phyloP scores from a whole-genome alignment of 441 rosid species.

The Euphorbia corollata region DNA sequence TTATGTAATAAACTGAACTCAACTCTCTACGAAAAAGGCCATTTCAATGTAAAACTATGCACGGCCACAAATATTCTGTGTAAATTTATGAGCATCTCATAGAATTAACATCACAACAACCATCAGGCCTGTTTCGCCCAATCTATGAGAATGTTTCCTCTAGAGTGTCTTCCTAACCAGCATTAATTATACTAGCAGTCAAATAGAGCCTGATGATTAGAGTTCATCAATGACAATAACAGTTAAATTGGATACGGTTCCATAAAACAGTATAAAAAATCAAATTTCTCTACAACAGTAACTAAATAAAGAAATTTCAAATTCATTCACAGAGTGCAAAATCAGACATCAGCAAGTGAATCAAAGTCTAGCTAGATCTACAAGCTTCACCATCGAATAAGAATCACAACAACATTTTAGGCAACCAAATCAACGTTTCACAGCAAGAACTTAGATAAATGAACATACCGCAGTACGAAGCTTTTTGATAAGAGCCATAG shows the following conservation, averaged over 20 bases:
- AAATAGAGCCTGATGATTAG: neutral
- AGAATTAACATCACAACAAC: neutral
- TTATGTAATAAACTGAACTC: no score
- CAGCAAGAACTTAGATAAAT: neutral
- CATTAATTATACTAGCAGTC: neutral
- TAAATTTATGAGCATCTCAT: neutral
- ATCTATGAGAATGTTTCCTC: neutral
- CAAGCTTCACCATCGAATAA: neutral
- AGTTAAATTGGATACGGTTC: no score
- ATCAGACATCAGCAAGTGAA: neutral
- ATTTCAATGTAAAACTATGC: neutral
- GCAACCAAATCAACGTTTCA: neutral
- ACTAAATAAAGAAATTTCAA: neutral
- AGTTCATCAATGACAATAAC: neutral
- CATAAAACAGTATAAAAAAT: neutral
- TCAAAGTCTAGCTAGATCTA: neutral
- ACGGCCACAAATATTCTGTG: neutral
- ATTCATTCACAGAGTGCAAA: neutral
- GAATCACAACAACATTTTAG: neutral
- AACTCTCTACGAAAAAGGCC: neutral
- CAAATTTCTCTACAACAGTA: neutral
- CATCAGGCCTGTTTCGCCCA: neutral
- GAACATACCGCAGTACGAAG: constrained; percentile 61
- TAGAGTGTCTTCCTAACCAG: neutral
- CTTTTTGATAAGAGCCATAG: constrained; percentile 76